Conservation (phyloP, 805 yeast genomes). For the Candida adriatica region DNA sequence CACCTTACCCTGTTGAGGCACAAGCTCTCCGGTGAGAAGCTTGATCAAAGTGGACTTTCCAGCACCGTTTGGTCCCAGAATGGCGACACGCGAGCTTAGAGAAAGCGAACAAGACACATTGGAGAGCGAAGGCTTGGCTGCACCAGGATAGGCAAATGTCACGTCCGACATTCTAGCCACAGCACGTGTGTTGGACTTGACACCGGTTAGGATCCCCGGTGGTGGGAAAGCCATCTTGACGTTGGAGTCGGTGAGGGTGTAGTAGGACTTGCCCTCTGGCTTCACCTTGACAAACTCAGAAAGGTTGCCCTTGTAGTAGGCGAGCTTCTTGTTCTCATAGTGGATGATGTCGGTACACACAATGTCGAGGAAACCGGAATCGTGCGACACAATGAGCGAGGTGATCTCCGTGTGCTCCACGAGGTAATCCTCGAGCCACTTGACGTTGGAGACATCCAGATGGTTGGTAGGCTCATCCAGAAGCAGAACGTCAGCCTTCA, state of each 20-base stretch:
- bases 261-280: constrained; percentile 95
- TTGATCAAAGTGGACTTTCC: constrained; percentile 96
- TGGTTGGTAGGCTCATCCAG: constrained; percentile 99
- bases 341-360: constrained; percentile 97
- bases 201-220: constrained; percentile 97
- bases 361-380: constrained; percentile 90
- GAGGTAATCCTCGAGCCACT: constrained; percentile 90
- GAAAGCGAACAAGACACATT: constrained; percentile 87
- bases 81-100: constrained; percentile 93
- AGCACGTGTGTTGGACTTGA: constrained; percentile 88
- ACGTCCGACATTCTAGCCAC: constrained; percentile 85
- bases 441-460: constrained; percentile 88
- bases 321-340: constrained; percentile 91
- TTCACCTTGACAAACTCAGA: constrained; percentile 85
- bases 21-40: constrained; percentile 84
- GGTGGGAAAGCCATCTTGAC: constrained; percentile 98
- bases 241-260: constrained; percentile 85
- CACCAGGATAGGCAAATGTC: constrained; percentile 86
- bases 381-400: constrained; percentile 94
- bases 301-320: constrained; percentile 92
- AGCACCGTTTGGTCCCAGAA: constrained; percentile 97
- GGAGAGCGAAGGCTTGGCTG: constrained; percentile 69
- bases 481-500: constrained; percentile 91
- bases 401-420: constrained; percentile 80
- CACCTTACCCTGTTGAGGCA: constrained; percentile 81